Evolutionary conservation across 2,329 filamentous ascomycete species (phyloP).

Genomic region (Ustulina deusta): DNA sequence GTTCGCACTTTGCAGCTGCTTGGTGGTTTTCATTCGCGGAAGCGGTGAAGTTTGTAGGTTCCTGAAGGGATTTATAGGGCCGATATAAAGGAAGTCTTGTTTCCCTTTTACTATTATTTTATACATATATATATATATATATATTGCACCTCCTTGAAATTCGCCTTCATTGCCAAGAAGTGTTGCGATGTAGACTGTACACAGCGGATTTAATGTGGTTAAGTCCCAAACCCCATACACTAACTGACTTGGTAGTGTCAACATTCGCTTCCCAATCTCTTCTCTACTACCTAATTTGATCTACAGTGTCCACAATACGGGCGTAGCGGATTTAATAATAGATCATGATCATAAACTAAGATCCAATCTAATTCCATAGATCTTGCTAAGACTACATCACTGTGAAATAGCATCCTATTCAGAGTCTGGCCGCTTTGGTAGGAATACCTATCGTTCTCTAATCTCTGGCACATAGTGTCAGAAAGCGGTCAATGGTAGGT

Average conservation of each 20-base stretch:
- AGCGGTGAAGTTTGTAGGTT: not conserved
- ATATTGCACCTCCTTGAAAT: no score
- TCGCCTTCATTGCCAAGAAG: not conserved
- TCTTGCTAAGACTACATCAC: no score
- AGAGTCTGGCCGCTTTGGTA: no score
- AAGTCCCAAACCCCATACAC: constrained; percentile 12
- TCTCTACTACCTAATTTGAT: no score
- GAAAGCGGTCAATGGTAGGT: no score
- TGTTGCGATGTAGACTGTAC: not conserved
- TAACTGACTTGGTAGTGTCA: not conserved
- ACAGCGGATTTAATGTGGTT: constrained; percentile 23
- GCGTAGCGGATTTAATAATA: not conserved
- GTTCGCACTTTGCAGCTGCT: not conserved
- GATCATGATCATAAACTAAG: not conserved
- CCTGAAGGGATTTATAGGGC: not conserved
- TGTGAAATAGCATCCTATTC: no score
- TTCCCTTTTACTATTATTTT: not conserved
- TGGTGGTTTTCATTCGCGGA: not conserved
- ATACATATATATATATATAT: not conserved
- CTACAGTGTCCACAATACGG: not conserved
- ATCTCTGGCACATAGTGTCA: no score
- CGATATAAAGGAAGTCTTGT: not conserved
- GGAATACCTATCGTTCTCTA: no score
- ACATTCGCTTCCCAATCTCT: no score
- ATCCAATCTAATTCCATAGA: no score